phyloP scores from a whole-genome alignment of 352 stramenopile species.

The Thalassiosira oceanica region DNA sequence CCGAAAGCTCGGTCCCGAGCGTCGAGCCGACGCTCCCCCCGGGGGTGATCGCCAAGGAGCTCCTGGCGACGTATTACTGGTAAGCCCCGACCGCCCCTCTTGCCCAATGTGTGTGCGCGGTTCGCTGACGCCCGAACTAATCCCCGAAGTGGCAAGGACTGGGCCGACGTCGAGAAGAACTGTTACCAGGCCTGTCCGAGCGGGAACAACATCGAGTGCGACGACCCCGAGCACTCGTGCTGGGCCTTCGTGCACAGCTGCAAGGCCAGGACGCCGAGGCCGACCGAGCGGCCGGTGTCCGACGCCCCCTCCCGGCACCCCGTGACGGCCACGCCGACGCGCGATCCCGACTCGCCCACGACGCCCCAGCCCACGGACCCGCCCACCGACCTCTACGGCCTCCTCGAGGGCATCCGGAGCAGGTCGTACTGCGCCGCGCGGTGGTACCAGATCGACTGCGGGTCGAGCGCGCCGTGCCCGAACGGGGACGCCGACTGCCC shows the following conservation, averaged over 20 bases:
- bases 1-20: slow-evolving; percentile 24
- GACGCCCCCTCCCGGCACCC: slow-evolving; percentile 10
- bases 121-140: background rate
- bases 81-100: slow-evolving; percentile 12
- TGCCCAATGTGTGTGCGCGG: background rate
- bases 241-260: slow-evolving; percentile 53
- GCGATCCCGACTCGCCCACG: slow-evolving; percentile 32
- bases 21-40: slow-evolving; percentile 39
- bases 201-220: slow-evolving; percentile 60
- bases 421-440: slow-evolving; percentile 34
- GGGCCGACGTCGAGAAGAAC: slow-evolving; percentile 73
- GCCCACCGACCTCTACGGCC: slow-evolving; percentile 47
- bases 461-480: slow-evolving; percentile 30
- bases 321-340: slow-evolving; percentile 18
- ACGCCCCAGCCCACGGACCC: slow-evolving; percentile 28
- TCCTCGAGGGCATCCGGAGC: slow-evolving; percentile 28
- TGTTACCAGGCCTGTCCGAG: slow-evolving; percentile 72
- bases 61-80: slow-evolving; percentile 55
- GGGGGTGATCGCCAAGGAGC: slow-evolving; percentile 33
- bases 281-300: background rate
- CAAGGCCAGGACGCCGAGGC: slow-evolving; percentile 12
- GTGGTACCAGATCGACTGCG: slow-evolving; percentile 41
- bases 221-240: slow-evolving; percentile 50
- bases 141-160: slow-evolving; percentile 62
- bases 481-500: slow-evolving; percentile 33